Evolutionary conservation across 441 rosid genomes (phyloP), one percentile per base, ranked within the genome.

Genomic region (Jatropha multifida): DNA sequence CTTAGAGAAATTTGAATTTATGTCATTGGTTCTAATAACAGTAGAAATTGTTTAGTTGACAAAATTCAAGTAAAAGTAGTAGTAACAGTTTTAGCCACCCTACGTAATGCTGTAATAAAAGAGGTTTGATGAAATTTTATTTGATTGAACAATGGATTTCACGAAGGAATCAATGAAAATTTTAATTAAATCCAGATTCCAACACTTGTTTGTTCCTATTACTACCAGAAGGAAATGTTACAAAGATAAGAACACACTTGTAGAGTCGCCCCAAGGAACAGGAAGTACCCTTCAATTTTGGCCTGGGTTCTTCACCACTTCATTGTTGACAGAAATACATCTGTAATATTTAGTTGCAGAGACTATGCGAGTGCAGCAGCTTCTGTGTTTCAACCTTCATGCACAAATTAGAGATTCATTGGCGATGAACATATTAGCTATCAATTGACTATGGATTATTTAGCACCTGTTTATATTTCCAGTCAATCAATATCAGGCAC

Each of bases 401-500:
- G 3, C 5, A 15, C 48, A 11, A 38, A 52, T 52, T 1, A 64
- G 32, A 5, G 7, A 27, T 62, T 7, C 6, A 15, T 32, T 42
- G 40, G 70, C 55, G 10, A 44, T 1, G 32, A 2, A 32, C 32
- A 32, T 32, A 32, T 32, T 32, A 32, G 32, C 32, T 32, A 32
- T 32, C 32, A 32, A 32, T 32, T 32, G 32, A 32, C 32, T 5
- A 62, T 27, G 9, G 5, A 38, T 68, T 6, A 18, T 27, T 32
- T 42, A 27, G 73, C 48, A 46, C 58, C 44, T 11, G 67, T 38
- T 18, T 54, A 15, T 4, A 59, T 71, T 41, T 1, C 14, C 63
- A 60, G 51, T 62, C 73, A 59, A 27, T 48, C 13, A 32, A 66
- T 37, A 64, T 44, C 71, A n/a, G 58, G 48, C 48, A 44, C 8